Evolutionary conservation across 495 filamentous ascomycete genomes (phyloP).

Genomic region (Cercophora sp.): DNA sequence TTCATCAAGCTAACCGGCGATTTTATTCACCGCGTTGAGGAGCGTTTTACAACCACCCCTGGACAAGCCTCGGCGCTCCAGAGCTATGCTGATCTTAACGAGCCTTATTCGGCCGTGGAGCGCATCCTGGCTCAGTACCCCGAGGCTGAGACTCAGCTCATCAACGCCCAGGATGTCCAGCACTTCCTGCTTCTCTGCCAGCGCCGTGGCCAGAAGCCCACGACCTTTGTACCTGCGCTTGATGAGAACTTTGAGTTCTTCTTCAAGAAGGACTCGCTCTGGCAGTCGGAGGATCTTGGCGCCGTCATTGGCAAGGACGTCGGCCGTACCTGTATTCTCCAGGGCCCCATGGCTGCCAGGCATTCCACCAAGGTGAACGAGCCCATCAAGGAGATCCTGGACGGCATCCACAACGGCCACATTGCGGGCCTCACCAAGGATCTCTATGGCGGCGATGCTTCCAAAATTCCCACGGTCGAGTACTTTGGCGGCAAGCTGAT

Average conservation of each 20-base stretch:
- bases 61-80: constrained; percentile 65
- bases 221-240: constrained; percentile 87
- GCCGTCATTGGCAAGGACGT: constrained; percentile 96
- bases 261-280: constrained; percentile 99
- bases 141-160: constrained; percentile 81
- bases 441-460: constrained; percentile 69
- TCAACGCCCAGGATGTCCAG: constrained; percentile 95
- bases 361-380: constrained; percentile 87
- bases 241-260: constrained; percentile 97
- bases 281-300: constrained; percentile 96
- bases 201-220: constrained; percentile 89
- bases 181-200: constrained; percentile 93
- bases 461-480: constrained; percentile 76
- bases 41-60: constrained; percentile 71
- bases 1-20: constrained; percentile 79
- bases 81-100: constrained; percentile 79
- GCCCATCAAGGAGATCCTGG: constrained; percentile 88
- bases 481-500: constrained; percentile 88
- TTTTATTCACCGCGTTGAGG: constrained; percentile 93
- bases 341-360: constrained; percentile 89
- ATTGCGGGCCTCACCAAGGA: constrained; percentile 75
- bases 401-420: constrained; percentile 81
- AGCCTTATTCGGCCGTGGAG: constrained; percentile 72
- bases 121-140: constrained; percentile 78
- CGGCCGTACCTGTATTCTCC: constrained; percentile 88